Conservation (phyloP, 2,329 filamentous ascomycete genomes). For the Pseudogymnoascus verrucosus region DNA sequence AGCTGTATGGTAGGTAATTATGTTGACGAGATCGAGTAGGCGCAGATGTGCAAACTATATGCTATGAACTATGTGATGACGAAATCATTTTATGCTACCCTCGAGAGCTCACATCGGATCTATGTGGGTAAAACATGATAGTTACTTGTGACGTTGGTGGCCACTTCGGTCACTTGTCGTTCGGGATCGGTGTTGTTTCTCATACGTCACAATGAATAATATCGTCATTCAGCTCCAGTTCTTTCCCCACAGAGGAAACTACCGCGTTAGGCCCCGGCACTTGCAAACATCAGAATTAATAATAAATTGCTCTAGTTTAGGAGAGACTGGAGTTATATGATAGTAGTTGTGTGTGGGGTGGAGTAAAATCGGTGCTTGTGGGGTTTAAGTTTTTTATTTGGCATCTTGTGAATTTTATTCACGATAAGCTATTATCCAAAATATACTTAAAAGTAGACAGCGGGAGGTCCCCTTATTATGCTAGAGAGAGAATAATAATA, state of each 20-base stretch:
- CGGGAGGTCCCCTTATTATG: neutral
- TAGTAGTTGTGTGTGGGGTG: neutral
- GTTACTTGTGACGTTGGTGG: neutral
- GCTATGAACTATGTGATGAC: neutral
- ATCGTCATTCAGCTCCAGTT: neutral
- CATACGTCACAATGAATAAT: slow-evolving; percentile 5
- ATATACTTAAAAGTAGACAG: neutral
- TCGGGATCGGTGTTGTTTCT: neutral
- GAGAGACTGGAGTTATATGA: neutral
- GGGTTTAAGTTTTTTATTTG: neutral
- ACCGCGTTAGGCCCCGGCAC: neutral
- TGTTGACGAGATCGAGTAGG: neutral
- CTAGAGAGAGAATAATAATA: neutral
- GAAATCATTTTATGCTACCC: neutral
- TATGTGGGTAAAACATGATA: neutral
- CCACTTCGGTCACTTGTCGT: neutral
- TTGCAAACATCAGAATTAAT: neutral
- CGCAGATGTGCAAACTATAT: neutral
- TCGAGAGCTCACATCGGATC: neutral
- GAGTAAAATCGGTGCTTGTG: neutral
- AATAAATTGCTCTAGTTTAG: neutral
- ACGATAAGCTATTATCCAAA: neutral
- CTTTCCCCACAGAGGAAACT: neutral
- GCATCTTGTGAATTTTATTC: neutral
- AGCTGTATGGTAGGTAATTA: neutral